Conservation (phyloP, 23 red algal genomes). For the Gracilariopsis chorda region DNA sequence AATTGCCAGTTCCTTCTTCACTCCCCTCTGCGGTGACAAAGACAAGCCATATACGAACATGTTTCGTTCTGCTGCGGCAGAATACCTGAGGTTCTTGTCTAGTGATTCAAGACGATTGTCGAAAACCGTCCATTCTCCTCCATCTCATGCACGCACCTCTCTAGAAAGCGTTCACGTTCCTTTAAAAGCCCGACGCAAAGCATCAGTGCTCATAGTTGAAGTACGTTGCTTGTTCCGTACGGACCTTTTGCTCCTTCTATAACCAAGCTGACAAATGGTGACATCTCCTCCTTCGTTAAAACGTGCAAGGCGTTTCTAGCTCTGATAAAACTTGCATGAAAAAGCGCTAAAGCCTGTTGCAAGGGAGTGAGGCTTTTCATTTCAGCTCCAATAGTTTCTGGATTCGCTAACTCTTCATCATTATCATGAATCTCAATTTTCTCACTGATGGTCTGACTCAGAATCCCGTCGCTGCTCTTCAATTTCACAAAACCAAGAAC, state of each 20-base stretch:
- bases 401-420: background rate
- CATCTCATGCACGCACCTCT: conserved; percentile 75
- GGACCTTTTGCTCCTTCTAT: background rate
- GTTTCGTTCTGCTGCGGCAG: conserved; percentile 23
- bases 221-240: conserved; percentile 8
- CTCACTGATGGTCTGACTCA: background rate
- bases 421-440: background rate
- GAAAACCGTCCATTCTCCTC: conserved; percentile 68
- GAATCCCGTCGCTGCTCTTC: background rate
- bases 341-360: conserved; percentile 21
- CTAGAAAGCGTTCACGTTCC: conserved; percentile 68
- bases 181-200: conserved; percentile 27
- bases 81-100: background rate
- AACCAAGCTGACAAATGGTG: conserved; percentile 33
- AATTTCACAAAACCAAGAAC: conserved; percentile 61
- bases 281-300: background rate
- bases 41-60: conserved; percentile 40
- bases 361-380: conserved; percentile 4
- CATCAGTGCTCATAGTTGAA: conserved; percentile 50
- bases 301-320: conserved; percentile 12
- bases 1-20: conserved; percentile 70
- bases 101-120: background rate
- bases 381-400: background rate
- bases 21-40: conserved; percentile 59
- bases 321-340: background rate